phyloP scores from a whole-genome alignment of 305 asterid genomes.

The Fraxinus baroniana region DNA sequence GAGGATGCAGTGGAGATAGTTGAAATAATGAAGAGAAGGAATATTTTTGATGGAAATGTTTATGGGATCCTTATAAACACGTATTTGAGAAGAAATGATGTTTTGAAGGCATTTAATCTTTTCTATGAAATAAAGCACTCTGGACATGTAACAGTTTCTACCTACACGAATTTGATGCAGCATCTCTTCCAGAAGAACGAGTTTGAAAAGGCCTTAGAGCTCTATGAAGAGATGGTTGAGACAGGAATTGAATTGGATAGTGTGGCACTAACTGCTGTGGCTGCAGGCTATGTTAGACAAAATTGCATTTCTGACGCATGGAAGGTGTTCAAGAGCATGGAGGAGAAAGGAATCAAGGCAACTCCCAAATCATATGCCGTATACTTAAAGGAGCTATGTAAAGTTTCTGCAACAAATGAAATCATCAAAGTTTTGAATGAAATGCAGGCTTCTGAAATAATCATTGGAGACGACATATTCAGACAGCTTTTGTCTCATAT shows the following conservation, averaged over 20 bases:
- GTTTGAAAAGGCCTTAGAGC: slow-evolving; percentile 55
- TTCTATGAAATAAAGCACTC: slow-evolving; percentile 49
- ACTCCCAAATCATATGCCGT: slow-evolving; percentile 44
- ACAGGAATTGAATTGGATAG: slow-evolving; percentile 54
- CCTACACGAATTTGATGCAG: slow-evolving; percentile 68
- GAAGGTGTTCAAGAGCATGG: slow-evolving; percentile 53
- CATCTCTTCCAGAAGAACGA: slow-evolving; percentile 55
- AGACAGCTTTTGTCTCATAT: slow-evolving; percentile 42
- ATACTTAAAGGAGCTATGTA: slow-evolving; percentile 67
- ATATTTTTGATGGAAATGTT: slow-evolving; percentile 38
- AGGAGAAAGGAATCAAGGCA: slow-evolving; percentile 53
- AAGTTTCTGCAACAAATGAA: slow-evolving; percentile 59
- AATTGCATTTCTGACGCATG: slow-evolving; percentile 60
- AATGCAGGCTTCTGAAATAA: slow-evolving; percentile 39
- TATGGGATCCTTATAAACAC: slow-evolving; percentile 50
- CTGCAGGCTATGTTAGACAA: slow-evolving; percentile 58
- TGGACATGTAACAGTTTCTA: slow-evolving; percentile 45
- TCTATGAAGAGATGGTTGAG: slow-evolving; percentile 63
- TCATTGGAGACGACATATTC: slow-evolving; percentile 41
- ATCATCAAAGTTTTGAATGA: slow-evolving; percentile 51
- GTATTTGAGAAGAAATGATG: slow-evolving; percentile 55
- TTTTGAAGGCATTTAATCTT: slow-evolving; percentile 51
- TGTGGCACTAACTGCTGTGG: slow-evolving; percentile 63
- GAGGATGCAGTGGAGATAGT: slow-evolving; percentile 75
- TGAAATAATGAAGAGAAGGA: slow-evolving; percentile 67